phyloP scores from a whole-genome alignment of 768 basidiomycete species.

The Lentinula sp. region DNA sequence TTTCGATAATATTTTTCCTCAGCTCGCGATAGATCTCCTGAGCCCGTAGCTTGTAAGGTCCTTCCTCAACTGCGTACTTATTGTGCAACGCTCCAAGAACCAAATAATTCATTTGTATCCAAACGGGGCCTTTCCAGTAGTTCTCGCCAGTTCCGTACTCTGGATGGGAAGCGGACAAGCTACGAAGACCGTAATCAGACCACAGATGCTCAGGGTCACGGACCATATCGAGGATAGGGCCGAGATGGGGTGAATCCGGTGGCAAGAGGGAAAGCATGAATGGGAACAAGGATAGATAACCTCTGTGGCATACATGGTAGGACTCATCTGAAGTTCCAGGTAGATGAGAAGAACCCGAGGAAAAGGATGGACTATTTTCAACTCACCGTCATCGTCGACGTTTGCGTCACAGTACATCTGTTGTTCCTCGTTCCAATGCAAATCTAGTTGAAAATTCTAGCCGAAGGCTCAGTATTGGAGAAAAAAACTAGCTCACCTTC shows the following conservation, averaged over 20 bases:
- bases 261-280: constrained; percentile 80
- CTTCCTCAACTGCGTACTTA: constrained; percentile 73
- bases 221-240: constrained; percentile 74
- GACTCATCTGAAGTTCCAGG: constrained; percentile 66
- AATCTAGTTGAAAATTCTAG: constrained; percentile 39
- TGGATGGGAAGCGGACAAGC: constrained; percentile 82
- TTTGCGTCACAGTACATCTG: constrained; percentile 93
- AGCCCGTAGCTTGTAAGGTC: constrained; percentile 77
- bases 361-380: constrained; percentile 7
- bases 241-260: constrained; percentile 72
- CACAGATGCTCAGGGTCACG: constrained; percentile 81
- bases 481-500: constrained; percentile 47
- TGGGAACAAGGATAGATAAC: constrained; percentile 93
- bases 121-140: constrained; percentile 96
- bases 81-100: constrained; percentile 74
- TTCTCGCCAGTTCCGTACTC: constrained; percentile 90
- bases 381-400: constrained; percentile 75
- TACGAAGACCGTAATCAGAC: constrained; percentile 88
- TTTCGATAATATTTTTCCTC: constrained; percentile 77
- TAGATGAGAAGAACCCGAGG: background rate
- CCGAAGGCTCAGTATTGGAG: background rate
- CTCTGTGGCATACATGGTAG: constrained; percentile 83
- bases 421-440: constrained; percentile 88
- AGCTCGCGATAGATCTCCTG: constrained; percentile 75
- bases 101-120: constrained; percentile 98